These are phyloP conservation scores for Pelargonium australe DNA, from an alignment of 441 rosid species.

Conservation along the genomic window DNA sequence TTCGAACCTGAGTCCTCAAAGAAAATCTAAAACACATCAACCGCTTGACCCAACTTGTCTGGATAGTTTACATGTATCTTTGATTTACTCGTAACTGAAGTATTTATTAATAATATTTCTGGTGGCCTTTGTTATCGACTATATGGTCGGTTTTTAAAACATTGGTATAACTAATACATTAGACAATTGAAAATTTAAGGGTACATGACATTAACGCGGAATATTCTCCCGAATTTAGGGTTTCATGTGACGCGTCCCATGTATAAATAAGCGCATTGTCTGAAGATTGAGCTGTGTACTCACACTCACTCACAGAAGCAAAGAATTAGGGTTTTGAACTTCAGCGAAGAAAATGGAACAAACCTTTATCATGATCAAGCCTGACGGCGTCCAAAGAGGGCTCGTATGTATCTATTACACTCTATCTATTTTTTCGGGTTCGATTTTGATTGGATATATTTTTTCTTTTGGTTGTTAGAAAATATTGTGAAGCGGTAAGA, in stretches of 20 bases:
- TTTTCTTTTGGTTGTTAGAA: not conserved
- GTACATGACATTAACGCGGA: not conserved
- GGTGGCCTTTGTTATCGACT: too few relatives aligned
- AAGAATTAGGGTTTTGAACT: not conserved
- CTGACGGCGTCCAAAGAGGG: constrained; percentile 91
- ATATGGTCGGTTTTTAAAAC: too few relatives aligned
- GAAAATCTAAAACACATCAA: too few relatives aligned
- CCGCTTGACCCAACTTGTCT: too few relatives aligned
- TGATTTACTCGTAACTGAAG: too few relatives aligned
- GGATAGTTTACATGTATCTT: too few relatives aligned
- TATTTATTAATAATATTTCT: too few relatives aligned
- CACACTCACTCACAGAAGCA: not conserved
- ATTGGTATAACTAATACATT: too few relatives aligned
- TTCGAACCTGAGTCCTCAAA: too few relatives aligned
- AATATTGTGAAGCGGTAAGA: too few relatives aligned
- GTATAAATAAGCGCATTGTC: too few relatives aligned
- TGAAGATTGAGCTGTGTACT: not conserved
- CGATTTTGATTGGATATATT: not conserved
- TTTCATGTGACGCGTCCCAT: not conserved
- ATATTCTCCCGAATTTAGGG: not conserved
- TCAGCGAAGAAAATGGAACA: constrained; percentile 48
- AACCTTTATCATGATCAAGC: constrained; percentile 94
- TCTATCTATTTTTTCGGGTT: not conserved
- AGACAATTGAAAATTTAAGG: too few relatives aligned
- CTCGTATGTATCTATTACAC: constrained; percentile 40